Base-by-base conservation (phyloP, 176 grass and related monocot genomes). In the Rhynchospora breviuscula region DNA sequence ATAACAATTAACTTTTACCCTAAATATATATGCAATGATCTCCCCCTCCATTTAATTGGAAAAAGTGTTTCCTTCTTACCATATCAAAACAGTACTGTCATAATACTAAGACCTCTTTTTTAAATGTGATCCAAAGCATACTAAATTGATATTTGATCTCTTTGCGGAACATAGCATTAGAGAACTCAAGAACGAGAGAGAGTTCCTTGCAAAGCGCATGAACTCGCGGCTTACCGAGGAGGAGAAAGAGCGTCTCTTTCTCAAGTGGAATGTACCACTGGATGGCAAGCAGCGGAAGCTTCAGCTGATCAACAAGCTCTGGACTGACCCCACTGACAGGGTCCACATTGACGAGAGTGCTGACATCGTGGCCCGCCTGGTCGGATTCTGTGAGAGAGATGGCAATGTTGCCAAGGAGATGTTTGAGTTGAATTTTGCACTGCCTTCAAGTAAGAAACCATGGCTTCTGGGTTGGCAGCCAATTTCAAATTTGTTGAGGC, bases 381-480 rank as follows among this genome's bases (percentile, higher is more conserved):
- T 99, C 10, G 96, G 93, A 47, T 99, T 99, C 85, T 95, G 93
- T 19, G 93, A 99, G 82, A 89, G 89, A 40, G 48, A 82, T 64
- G 91, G 91, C 43, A 99, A 95, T 65, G 84, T 92, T 59, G 90
- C 91, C 80, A 99, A 99, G 83, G 96, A 99, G 89, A 95, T 95
- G 96, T 99, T 99, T 44, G 96, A 95, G 79, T 87, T 99, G 59
- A 99, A 99, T 77, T 97, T 99, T 63, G 77, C 91, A 0, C 15
- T 88, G 26, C 91, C 96, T 61, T 67, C 89, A 4, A 85, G 83
- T 58, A 99, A 84, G 91, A 98, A 90, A 43, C 89, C 95, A 1
- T 98, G 91, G 95, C 75, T 98, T 44, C 18, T 91, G 78, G 96
- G 91, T 45, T 99, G 96, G 96, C 96, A 93, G 57, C 97, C 95